phyloP scores from a whole-genome alignment of 805 yeast species.

The Yamadazyma kitorensis region DNA sequence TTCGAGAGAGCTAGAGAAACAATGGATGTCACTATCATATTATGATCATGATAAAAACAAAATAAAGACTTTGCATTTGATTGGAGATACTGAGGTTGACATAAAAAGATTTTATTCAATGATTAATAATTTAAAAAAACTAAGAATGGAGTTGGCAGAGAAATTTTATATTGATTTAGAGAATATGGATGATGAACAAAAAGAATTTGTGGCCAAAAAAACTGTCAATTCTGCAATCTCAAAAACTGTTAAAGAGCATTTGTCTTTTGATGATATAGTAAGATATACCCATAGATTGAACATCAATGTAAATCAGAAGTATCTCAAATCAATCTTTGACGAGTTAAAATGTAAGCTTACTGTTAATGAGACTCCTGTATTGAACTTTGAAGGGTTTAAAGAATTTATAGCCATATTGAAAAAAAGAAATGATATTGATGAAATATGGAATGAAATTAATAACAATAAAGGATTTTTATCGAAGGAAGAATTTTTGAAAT shows the following conservation, averaged over 20 bases:
- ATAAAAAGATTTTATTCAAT: conserved; percentile 43
- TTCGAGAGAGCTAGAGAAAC: conserved; percentile 56
- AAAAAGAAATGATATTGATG: conserved; percentile 56
- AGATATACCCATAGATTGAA: conserved; percentile 66
- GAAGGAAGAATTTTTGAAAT: conserved; percentile 26
- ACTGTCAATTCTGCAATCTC: conserved; percentile 11
- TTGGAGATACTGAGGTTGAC: conserved; percentile 64
- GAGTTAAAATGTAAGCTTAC: conserved; percentile 26
- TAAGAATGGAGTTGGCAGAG: conserved; percentile 61
- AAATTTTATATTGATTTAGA: conserved; percentile 45
- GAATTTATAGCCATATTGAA: conserved; percentile 67
- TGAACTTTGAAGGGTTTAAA: conserved; percentile 74
- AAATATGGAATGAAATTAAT: conserved; percentile 42
- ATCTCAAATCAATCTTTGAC: conserved; percentile 50
- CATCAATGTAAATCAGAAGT: conserved; percentile 61
- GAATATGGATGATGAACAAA: conserved; percentile 30
- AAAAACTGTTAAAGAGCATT: conserved; percentile 23
- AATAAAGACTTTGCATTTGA: conserved; percentile 74
- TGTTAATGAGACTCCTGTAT: conserved; percentile 22
- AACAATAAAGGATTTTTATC: conserved; percentile 17
- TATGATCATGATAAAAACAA: conserved; percentile 56
- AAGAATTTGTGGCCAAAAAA: conserved; percentile 23
- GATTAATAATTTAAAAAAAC: conserved; percentile 59
- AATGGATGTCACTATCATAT: conserved; percentile 84
- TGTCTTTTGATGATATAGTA: conserved; percentile 66